These are phyloP conservation scores for Lepidium aucheri DNA, from an alignment of 345 rosid species.

Conservation along the genomic window DNA sequence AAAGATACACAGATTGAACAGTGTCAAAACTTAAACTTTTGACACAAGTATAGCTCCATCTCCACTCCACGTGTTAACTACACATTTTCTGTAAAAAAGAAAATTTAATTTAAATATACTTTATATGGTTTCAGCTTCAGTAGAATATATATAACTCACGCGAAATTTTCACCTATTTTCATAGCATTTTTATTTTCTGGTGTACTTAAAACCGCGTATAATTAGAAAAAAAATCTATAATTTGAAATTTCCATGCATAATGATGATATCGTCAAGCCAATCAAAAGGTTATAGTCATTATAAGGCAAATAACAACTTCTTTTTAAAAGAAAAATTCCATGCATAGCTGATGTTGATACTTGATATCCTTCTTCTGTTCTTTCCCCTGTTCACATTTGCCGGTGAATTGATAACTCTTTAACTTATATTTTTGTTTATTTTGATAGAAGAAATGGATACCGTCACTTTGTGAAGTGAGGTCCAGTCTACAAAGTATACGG, in stretches of 20 bases:
- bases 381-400: too few species aligned
- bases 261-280: neutral
- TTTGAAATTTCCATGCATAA: neutral
- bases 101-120: neutral
- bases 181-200: neutral
- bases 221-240: neutral
- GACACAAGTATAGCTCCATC: neutral
- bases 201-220: neutral
- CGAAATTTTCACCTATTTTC: neutral
- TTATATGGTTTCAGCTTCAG: neutral
- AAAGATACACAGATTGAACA: neutral
- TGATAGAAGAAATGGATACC: too few species aligned
- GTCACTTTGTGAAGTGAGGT: too few species aligned
- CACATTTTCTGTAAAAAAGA: neutral
- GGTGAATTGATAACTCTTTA: too few species aligned
- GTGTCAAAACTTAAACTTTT: neutral
- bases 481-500: too few species aligned
- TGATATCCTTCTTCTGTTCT: too few species aligned
- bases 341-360: too few species aligned
- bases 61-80: neutral
- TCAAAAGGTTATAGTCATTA: too few species aligned
- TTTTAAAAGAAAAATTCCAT: too few species aligned
- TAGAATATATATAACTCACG: neutral
- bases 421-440: too few species aligned
- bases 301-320: too few species aligned